These are phyloP conservation scores for Aureobasidium sp. DNA, from an alignment of 2,329 filamentous ascomycete species.

Conservation along the genomic window DNA sequence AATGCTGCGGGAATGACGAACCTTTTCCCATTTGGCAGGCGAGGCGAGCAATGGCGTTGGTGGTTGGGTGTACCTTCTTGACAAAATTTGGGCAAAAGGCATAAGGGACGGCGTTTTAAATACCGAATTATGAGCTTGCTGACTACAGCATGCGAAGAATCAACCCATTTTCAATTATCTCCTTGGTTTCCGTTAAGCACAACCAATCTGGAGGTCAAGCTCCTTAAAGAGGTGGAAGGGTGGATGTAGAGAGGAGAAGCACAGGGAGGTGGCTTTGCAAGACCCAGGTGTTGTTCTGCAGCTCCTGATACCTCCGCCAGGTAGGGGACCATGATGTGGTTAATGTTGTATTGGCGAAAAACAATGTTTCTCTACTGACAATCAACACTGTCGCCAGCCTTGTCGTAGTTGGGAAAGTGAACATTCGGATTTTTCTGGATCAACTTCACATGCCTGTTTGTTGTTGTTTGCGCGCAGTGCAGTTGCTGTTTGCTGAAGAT, in stretches of 20 bases:
- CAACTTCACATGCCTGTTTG: background rate
- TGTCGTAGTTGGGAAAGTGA: no score
- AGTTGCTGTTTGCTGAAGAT: background rate
- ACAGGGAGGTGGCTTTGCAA: no score
- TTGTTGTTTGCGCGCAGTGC: background rate
- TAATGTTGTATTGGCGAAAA: background rate
- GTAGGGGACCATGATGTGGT: background rate
- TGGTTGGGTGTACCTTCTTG: background rate
- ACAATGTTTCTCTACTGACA: background rate
- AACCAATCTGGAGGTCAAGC: background rate
- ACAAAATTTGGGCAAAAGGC: background rate
- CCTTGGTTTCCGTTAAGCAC: background rate
- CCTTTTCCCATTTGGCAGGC: background rate
- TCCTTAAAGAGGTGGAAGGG: background rate
- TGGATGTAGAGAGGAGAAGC: no score
- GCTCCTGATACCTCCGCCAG: background rate
- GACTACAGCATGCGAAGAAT: background rate
- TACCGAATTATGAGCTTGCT: background rate
- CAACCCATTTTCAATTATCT: background rate
- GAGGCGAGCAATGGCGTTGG: constrained; percentile 7
- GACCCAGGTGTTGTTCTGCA: background rate
- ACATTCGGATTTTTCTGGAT: no score
- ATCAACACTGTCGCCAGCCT: background rate
- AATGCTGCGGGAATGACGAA: background rate
- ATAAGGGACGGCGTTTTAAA: constrained; percentile 1